Percentiles rank a stretch among this genome's conserved stretches.
Conservation (phyloP, 2,329 filamentous ascomycete species). For the Fusarium burgessii region DNA sequence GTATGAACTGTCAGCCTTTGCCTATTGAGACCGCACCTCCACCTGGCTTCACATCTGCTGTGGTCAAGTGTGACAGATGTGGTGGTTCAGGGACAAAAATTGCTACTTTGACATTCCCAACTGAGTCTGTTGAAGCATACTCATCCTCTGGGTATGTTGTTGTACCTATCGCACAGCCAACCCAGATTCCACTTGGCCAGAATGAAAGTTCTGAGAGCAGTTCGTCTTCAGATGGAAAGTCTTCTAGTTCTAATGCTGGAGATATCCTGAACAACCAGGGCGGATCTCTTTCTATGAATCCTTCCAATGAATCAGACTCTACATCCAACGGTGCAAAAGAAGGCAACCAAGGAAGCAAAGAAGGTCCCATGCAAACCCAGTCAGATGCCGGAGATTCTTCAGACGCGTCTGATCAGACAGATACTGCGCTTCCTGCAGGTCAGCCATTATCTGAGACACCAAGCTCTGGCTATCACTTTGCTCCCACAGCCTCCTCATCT, state of each 20-base stretch:
- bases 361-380: neutral
- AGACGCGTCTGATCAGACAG: neutral
- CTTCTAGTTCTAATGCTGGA: neutral
- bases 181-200: neutral
- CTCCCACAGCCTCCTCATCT: neutral
- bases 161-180: neutral
- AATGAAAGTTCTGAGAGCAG: neutral
- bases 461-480: neutral
- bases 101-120: constrained; percentile 12
- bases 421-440: neutral
- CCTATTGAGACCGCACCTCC: constrained; percentile 15
- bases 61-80: constrained; percentile 10
- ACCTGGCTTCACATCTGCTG: constrained; percentile 9
- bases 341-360: neutral
- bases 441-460: neutral
- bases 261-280: neutral
- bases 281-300: neutral
- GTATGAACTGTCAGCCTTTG: neutral
- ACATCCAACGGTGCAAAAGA: neutral
- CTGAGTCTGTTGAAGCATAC: constrained; percentile 10
- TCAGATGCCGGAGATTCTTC: neutral
- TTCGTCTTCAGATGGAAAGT: neutral
- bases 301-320: neutral
- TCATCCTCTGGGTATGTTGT: constrained; percentile 15
- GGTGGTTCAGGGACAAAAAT: neutral